phyloP scores from a whole-genome alignment of 2,329 filamentous ascomycete genomes.

The Trichoderma brevicompactum region DNA sequence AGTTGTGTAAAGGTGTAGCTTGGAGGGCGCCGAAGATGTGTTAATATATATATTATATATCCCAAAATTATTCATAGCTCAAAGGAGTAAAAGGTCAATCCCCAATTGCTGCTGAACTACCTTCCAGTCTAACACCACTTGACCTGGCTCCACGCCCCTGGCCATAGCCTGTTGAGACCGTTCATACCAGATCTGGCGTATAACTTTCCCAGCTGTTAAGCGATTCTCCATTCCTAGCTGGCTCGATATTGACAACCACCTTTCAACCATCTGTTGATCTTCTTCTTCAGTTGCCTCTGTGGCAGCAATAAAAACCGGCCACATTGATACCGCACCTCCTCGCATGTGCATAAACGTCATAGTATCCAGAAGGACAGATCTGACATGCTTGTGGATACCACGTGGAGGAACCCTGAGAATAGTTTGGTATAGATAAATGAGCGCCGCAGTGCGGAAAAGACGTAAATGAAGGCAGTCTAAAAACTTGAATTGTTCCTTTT shows the following conservation, averaged over 20 bases:
- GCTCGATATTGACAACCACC: slow-evolving; percentile 7
- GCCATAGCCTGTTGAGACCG: neutral
- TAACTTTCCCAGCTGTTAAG: neutral
- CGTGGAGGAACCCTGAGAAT: slow-evolving; percentile 11
- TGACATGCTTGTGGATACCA: neutral
- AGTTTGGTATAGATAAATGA: slow-evolving; percentile 18
- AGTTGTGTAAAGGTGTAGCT: too few species aligned
- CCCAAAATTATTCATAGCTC: neutral
- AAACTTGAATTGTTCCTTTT: neutral
- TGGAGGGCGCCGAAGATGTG: too few species aligned
- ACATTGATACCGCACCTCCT: slow-evolving; percentile 17
- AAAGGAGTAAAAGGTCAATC: slow-evolving; percentile 18
- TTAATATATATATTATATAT: too few species aligned
- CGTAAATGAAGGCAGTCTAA: slow-evolving; percentile 12
- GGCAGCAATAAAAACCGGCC: slow-evolving; percentile 22
- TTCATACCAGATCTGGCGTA: slow-evolving; percentile 15
- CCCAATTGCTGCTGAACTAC: slow-evolving; percentile 1
- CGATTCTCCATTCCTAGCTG: slow-evolving; percentile 17
- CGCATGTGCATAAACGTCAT: slow-evolving; percentile 13
- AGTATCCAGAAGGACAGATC: slow-evolving; percentile 9
- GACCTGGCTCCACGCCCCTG: neutral
- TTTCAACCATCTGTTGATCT: slow-evolving; percentile 16
- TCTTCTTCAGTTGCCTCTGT: slow-evolving; percentile 12
- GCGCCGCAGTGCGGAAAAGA: slow-evolving; percentile 10
- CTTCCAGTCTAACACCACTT: slow-evolving; percentile 4